A percentile compares a stretch with the other conserved stretches of the same genome.
Evolutionary conservation across 768 basidiomycete genomes (phyloP).

Genomic region (Naganishia onofrii): DNA sequence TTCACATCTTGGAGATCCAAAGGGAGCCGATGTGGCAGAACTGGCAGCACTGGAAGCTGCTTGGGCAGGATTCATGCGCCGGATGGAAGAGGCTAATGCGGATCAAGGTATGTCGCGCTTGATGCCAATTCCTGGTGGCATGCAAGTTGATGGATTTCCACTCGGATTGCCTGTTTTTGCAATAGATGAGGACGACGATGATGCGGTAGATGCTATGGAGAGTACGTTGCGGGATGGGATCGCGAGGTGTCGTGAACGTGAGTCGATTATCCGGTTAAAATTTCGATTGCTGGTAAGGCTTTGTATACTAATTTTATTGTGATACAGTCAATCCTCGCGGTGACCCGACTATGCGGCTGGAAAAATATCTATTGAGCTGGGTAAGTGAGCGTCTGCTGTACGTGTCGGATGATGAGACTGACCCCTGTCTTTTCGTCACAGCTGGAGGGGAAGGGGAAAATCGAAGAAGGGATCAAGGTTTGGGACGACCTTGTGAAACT

Average conservation of each 20-base stretch:
- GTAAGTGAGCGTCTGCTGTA: conserved; percentile 56
- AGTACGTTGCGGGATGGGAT: conserved; percentile 36
- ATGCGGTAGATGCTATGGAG: conserved; percentile 36
- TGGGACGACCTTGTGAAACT: conserved; percentile 68
- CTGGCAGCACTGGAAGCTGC: conserved; percentile 30
- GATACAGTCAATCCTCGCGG: conserved; percentile 63
- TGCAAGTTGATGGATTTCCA: neutral
- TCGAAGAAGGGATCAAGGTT: conserved; percentile 51
- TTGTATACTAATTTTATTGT: neutral
- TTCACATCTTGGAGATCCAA: neutral
- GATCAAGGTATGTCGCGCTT: conserved; percentile 24
- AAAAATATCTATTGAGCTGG: conserved; percentile 73
- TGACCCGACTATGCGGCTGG: conserved; percentile 73
- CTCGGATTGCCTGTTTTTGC: conserved; percentile 33
- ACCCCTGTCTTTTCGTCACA: conserved; percentile 10
- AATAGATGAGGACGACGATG: conserved; percentile 14
- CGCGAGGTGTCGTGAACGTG: conserved; percentile 33
- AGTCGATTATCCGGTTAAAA: conserved; percentile 1
- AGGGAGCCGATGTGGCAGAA: conserved; percentile 20
- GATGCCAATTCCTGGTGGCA: neutral
- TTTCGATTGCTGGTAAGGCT: neutral
- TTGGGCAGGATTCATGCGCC: conserved; percentile 28
- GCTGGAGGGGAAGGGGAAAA: conserved; percentile 39
- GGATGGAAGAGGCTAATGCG: conserved; percentile 25
- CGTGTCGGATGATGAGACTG: conserved; percentile 3